Evolutionary conservation across 805 yeast species (phyloP), one percentile per base, ranked within the genome.

Genomic region (Saitoella complicata): DNA sequence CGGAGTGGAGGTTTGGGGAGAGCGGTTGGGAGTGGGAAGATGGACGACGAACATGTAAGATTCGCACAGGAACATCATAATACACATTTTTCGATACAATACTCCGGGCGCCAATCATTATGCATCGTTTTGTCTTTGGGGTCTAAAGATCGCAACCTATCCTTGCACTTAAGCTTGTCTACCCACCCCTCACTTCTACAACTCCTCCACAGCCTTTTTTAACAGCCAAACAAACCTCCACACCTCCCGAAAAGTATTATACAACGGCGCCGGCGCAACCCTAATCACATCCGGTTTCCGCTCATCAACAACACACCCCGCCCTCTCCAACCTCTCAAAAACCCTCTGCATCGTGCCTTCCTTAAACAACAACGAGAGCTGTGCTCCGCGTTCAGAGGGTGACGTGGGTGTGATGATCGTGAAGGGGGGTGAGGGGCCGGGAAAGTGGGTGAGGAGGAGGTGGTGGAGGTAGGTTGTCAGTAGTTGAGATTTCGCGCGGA

Each of bases 201-300:
- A 43, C 29, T 13, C 21, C 21, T 35, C 57, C 12, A 71, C 53
- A 0, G 67, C 67, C 31, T 65, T 67, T 12, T 74, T 61, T 3
- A 85, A 54, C 13, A 65, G 50, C 21, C 58, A 49, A 5, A 67
- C 74, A 6, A 75, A 75, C 2, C 53, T 45, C 34, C 55, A 64
- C 9, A 81, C 75, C 49, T 87, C 93, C 38, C 57, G 62, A 52
- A 81, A 81, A 1, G 81, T 74, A 55, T 85, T 87, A 64, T 87
- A 87, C 40, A 85, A 66, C 0, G 95, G 91, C 2, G 73, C 67
- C 6, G 97, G 95, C 0, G 94, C 88, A n/a, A 87, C 57, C 46
- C 96, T 67, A 37, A 88, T 75, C n/a, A 86, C 96, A 57, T 77
- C 76, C 1, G 96, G 96, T 56, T 84, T 70, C 57, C 97, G 70